Conservation (phyloP, 2,329 filamentous ascomycete genomes). For the Cladophialophora exuberans region DNA sequence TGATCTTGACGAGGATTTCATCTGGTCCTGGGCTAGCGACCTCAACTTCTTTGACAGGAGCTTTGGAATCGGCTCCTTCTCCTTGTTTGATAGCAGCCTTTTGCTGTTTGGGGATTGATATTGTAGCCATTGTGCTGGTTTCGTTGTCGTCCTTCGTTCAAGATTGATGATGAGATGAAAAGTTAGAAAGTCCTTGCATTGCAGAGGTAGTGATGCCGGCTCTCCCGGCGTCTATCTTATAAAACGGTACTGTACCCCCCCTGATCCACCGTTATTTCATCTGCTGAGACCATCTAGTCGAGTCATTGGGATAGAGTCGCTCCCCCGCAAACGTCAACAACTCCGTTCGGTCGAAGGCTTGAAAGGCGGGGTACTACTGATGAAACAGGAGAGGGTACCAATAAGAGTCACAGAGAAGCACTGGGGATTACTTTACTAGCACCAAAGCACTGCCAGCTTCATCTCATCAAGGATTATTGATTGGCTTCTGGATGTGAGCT, state of each 20-base stretch:
- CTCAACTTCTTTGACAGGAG: conserved; percentile 60
- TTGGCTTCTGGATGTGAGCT: background rate
- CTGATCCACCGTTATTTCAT: no score
- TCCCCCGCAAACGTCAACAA: background rate
- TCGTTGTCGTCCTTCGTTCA: no score
- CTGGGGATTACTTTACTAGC: background rate
- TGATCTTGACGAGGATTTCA: conserved; percentile 89
- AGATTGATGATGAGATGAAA: no score
- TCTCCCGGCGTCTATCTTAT: no score
- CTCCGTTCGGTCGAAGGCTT: conserved; percentile 8
- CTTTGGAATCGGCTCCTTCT: conserved; percentile 26
- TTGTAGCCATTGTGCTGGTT: conserved; percentile 25
- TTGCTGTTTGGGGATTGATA: conserved; percentile 32
- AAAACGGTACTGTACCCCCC: no score
- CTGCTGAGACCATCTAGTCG: background rate
- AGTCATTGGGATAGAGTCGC: conserved; percentile 3
- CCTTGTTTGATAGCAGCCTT: conserved; percentile 32
- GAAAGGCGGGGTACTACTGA: conserved; percentile 16
- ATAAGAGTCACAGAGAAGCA: background rate
- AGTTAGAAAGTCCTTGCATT: no score
- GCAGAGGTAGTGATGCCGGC: no score
- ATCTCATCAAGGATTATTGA: background rate
- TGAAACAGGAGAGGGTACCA: background rate
- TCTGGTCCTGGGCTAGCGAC: conserved; percentile 80
- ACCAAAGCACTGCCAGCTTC: no score